phyloP scores from a whole-genome alignment of 164 flowering plant genomes.

The Aristolochia fimbriata region DNA sequence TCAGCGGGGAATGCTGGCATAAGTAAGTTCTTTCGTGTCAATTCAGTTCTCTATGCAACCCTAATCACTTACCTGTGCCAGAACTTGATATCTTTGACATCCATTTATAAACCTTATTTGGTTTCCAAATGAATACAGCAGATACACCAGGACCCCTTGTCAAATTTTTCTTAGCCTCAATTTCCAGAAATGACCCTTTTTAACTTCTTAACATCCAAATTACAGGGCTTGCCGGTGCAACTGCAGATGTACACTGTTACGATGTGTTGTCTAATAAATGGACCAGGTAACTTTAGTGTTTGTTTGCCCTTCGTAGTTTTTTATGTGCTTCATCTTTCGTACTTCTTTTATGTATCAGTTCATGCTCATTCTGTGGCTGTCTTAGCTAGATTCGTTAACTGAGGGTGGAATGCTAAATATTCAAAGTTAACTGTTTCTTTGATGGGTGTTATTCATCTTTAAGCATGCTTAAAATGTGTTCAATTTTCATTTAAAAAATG shows the following conservation, averaged over 20 bases:
- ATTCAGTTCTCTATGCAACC: slow-evolving; percentile 2
- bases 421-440: not conserved
- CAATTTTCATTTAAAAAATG: no score
- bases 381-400: no score
- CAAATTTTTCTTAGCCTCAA: not conserved
- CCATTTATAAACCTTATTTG: no score
- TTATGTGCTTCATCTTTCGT: no score
- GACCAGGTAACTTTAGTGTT: slow-evolving; percentile 51
- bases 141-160: no score
- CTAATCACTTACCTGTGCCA: slow-evolving; percentile 4
- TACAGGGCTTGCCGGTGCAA: slow-evolving; percentile 96
- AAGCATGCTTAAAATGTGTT: not conserved
- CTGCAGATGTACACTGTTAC: slow-evolving; percentile 97
- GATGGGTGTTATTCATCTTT: not conserved
- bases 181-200: not conserved
- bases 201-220: slow-evolving; percentile 8
- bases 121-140: no score
- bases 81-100: no score
- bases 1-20: slow-evolving; percentile 96
- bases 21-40: slow-evolving; percentile 35
- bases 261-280: slow-evolving; percentile 93
- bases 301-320: no score
- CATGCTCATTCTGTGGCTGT: no score
- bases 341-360: no score
- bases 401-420: not conserved